These are phyloP conservation scores for Trematosphaeria pertusa DNA, from an alignment of 2,329 filamentous ascomycete genomes.

Conservation along the genomic window DNA sequence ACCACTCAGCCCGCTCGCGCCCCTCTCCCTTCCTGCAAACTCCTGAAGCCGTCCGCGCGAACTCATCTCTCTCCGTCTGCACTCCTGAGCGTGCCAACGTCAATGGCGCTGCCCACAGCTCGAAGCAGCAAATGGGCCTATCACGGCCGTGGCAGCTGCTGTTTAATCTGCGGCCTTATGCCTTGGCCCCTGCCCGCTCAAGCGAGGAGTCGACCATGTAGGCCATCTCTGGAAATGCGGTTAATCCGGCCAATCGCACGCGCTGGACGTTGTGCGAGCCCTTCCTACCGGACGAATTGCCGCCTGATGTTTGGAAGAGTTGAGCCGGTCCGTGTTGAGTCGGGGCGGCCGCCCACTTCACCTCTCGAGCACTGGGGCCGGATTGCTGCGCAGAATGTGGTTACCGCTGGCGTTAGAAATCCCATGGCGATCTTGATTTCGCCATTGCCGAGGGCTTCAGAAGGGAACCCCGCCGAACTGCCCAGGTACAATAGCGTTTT, in stretches of 20 bases:
- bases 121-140: slow-evolving; percentile 27
- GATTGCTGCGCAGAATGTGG: slow-evolving; percentile 1
- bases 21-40: slow-evolving; percentile 14
- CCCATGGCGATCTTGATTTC: background rate
- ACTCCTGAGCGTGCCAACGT: slow-evolving; percentile 27
- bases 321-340: slow-evolving; percentile 5
- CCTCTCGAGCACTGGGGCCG: background rate
- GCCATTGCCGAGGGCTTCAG: background rate
- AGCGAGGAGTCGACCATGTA: too few relatives aligned
- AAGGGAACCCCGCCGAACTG: background rate
- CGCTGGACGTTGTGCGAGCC: slow-evolving; percentile 1
- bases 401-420: background rate
- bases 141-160: slow-evolving; percentile 18
- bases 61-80: slow-evolving; percentile 17
- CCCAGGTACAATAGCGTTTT: background rate
- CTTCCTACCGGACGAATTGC: slow-evolving; percentile 13
- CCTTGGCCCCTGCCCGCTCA: slow-evolving; percentile 20
- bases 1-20: slow-evolving; percentile 19
- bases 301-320: slow-evolving; percentile 16
- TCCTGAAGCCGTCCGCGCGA: slow-evolving; percentile 21
- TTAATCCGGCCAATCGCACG: slow-evolving; percentile 19
- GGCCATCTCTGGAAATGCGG: slow-evolving; percentile 21
- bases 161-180: slow-evolving; percentile 29
- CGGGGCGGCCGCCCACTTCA: slow-evolving; percentile 5
- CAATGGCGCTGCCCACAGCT: slow-evolving; percentile 15